Evolutionary conservation across 805 yeast species (phyloP), one percentile per base, ranked within the genome.

Genomic region (Saccharomycopsis synnaedendra): DNA sequence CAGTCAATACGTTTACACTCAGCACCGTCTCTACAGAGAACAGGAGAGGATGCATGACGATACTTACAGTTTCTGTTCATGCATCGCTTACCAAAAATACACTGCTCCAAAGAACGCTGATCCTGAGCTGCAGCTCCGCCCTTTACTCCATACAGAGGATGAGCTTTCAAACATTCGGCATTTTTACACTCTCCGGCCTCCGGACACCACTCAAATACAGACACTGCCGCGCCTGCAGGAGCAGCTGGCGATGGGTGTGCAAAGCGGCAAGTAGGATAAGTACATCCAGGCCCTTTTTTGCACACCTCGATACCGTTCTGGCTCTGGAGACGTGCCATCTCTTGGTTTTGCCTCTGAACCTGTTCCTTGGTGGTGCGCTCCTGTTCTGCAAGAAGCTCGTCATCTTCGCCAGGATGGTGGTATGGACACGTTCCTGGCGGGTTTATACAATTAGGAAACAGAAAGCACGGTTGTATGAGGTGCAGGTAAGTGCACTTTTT

Each of bases 201-300:
- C 5, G 80, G 66, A 68, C 96, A 88, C 95, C 95, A 85, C 55
- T 78, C 82, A 43, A 75, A 65, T 11, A 74, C 72, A 10, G 75
- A 67, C 39, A 87, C 85, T 56, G 79, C 77, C 19, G 19, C 19
- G 32, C 88, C 87, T 52, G 74, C 78, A 53, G 72, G 76, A 64
- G 83, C 85, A 11, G 86, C 83, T 1, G 94, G 93, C 0, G 95
- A 85, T 41, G 97, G 96, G 60, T 88, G 96, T 30, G 88, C 96
- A 67, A 81, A 86, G 32, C 88, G 86, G 68, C 96, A 88, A 53
- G 76, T 65, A 52, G 79, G 86, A 58, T 84, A 85, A 29, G 85
- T 70, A 64, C 96, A 88, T 38, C 76, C 63, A 29, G 72, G 69
- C 43, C 90, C 93, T 63, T 76, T 88, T 60, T 83, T 84, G 68